Conservation (phyloP, 345 rosid genomes). For the Aquilaria yunnanensis region DNA sequence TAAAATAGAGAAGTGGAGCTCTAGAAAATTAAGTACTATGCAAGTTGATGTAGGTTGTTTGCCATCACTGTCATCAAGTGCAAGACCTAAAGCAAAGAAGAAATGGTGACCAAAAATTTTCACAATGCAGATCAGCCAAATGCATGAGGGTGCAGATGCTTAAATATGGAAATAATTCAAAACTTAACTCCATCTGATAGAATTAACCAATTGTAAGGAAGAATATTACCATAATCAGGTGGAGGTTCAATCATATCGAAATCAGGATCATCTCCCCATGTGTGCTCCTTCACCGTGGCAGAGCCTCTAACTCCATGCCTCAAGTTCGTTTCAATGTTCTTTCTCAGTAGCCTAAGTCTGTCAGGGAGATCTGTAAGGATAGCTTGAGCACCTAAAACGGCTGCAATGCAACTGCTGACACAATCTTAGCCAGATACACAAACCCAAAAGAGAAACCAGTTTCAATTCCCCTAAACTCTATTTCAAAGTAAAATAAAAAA, state of each 20-base stretch:
- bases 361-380: slow-evolving; percentile 86
- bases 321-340: slow-evolving; percentile 62
- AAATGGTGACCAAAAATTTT: background rate
- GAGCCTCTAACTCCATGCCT: slow-evolving; percentile 45
- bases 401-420: slow-evolving; percentile 62
- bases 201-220: slow-evolving; percentile 1
- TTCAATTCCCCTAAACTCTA: background rate
- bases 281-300: slow-evolving; percentile 60
- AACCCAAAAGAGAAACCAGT: slow-evolving; percentile 7
- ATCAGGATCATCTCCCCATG: slow-evolving; percentile 75
- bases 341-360: slow-evolving; percentile 69
- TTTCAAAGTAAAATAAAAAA: background rate
- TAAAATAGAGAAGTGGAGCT: no score
- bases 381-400: slow-evolving; percentile 81
- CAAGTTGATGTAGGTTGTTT: background rate
- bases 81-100: background rate
- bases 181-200: background rate
- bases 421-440: slow-evolving; percentile 6
- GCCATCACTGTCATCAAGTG: slow-evolving; percentile 1
- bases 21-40: background rate
- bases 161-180: background rate
- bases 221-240: slow-evolving; percentile 63
- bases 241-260: slow-evolving; percentile 51
- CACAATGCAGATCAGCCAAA: no score
- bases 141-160: no score